Conservation (phyloP, 805 yeast genomes). For the Ogataea parapolymorpha region DNA sequence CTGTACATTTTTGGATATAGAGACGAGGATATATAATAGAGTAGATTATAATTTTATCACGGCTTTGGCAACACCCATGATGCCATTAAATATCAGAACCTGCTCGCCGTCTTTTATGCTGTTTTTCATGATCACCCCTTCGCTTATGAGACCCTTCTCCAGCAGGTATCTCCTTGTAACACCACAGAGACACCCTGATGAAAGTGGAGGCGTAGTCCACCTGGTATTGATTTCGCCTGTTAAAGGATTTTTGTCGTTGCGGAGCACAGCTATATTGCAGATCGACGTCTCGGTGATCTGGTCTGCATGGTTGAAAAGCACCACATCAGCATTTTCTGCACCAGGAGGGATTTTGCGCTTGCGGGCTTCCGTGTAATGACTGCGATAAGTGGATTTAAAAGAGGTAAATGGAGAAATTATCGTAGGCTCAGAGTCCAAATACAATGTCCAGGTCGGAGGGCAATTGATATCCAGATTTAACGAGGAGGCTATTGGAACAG, state of each 20-base stretch:
- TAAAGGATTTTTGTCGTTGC: conserved; percentile 30
- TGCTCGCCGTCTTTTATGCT: conserved; percentile 64
- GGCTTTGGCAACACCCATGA: conserved; percentile 54
- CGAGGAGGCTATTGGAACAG: conserved; percentile 18
- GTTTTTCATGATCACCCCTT: conserved; percentile 34
- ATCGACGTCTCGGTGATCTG: conserved; percentile 79
- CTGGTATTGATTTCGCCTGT: conserved; percentile 33
- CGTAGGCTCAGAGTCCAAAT: conserved; percentile 52
- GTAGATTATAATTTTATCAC: not conserved
- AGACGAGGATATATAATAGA: conserved; percentile 46
- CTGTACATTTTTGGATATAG: conserved; percentile 77
- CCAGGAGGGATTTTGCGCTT: conserved; percentile 39
- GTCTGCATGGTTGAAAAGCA: conserved; percentile 58
- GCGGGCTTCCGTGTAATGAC: conserved; percentile 62
- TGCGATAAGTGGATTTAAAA: conserved; percentile 78
- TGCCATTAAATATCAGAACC: conserved; percentile 73
- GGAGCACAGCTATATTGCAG: conserved; percentile 68
- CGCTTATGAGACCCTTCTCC: conserved; percentile 23
- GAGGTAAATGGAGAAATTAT: conserved; percentile 74
- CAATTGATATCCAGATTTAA: conserved; percentile 9
- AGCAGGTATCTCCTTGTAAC: conserved; percentile 66
- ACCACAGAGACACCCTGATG: conserved; percentile 83
- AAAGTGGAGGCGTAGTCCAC: conserved; percentile 82
- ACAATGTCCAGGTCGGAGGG: conserved; percentile 50
- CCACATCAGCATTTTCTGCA: conserved; percentile 52